Percentiles rank a stretch among this genome's conserved stretches.
Conservation (phyloP, 306 rosid genomes). For the Acacia melanoxylon region DNA sequence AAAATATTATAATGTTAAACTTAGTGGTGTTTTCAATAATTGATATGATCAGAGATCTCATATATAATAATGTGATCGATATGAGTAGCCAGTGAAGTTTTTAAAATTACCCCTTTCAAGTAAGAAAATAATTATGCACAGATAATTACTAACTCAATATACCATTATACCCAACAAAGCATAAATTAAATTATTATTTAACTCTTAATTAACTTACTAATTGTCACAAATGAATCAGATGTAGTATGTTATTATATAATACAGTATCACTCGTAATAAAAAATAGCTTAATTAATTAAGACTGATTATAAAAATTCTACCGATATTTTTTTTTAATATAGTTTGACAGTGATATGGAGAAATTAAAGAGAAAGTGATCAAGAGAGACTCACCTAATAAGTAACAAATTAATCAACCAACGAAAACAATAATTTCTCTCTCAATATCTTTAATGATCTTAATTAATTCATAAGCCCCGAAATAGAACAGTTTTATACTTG, state of each 20-base stretch:
- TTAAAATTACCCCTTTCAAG: neutral
- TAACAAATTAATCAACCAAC: neutral
- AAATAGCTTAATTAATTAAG: neutral
- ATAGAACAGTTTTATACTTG: neutral
- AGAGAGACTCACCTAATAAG: neutral
- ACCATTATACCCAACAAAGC: neutral
- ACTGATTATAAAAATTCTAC: neutral
- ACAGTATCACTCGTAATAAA: neutral
- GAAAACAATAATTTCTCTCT: neutral
- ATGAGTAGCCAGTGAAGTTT: neutral
- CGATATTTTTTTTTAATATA: neutral
- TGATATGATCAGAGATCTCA: neutral
- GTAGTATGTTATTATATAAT: neutral
- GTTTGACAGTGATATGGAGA: neutral
- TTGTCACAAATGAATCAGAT: neutral
- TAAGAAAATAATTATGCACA: neutral
- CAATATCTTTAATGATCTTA: neutral
- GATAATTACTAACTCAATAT: neutral
- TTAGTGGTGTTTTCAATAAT: neutral
- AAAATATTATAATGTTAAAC: neutral
- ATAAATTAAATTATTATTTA: neutral
- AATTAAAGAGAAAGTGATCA: neutral
- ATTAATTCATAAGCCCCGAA: neutral
- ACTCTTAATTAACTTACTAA: neutral
- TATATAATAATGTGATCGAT: neutral